These are phyloP conservation scores for Diaporthe caulivora DNA, from an alignment of 2,329 filamentous ascomycete genomes.

Conservation along the genomic window DNA sequence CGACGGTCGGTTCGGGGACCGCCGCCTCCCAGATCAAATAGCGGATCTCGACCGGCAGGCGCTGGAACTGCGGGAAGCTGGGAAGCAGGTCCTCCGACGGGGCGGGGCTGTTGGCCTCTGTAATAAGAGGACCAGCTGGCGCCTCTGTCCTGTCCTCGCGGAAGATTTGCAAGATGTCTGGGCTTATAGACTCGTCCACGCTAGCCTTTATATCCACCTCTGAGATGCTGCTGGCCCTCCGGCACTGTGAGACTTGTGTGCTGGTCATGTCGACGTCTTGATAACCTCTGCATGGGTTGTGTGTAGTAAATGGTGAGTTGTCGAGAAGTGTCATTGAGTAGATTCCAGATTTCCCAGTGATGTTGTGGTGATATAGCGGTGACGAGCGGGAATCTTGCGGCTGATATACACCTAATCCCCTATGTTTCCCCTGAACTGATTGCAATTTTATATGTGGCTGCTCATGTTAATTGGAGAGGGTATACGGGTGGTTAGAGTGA, in stretches of 20 bases:
- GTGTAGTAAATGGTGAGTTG: not conserved
- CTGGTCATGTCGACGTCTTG: not conserved
- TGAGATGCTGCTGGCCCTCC: not conserved
- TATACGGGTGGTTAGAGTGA: not conserved
- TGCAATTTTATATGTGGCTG: not conserved
- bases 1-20: constrained; percentile 30
- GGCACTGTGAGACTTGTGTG: not conserved
- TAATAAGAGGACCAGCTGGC: not conserved
- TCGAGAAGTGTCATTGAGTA: not conserved
- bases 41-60: constrained; percentile 33
- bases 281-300: not conserved
- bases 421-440: not conserved
- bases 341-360: not conserved
- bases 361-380: not conserved
- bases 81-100: not conserved
- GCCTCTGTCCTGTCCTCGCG: constrained; percentile 14
- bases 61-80: constrained; percentile 32
- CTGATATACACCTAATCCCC: not conserved
- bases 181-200: constrained; percentile 22
- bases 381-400: not conserved
- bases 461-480: not conserved
- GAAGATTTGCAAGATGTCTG: constrained; percentile 37
- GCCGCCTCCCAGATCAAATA: constrained; percentile 39
- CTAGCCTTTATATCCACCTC: constrained; percentile 1
- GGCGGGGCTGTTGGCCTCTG: not conserved